Evolutionary conservation across 2,329 filamentous ascomycete genomes (phyloP).

Genomic region (Stemphylium beticola): DNA sequence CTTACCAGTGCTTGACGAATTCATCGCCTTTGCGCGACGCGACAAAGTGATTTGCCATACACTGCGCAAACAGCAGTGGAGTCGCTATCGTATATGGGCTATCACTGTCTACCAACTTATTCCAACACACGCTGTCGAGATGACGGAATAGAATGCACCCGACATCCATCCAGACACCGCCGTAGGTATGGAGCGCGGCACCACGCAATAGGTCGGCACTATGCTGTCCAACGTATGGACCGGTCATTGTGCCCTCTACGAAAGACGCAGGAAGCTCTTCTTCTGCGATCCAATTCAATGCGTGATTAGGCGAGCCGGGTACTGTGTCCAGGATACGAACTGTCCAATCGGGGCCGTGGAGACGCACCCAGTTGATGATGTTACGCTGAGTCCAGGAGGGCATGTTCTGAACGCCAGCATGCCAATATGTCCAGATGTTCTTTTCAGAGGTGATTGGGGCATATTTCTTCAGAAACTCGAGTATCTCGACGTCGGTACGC

Average conservation of each 20-base stretch:
- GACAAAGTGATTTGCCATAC: constrained; percentile 53
- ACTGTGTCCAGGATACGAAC: constrained; percentile 51
- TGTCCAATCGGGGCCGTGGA: constrained; percentile 50
- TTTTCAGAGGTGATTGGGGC: constrained; percentile 47
- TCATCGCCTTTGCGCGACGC: constrained; percentile 51
- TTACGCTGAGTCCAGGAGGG: constrained; percentile 51
- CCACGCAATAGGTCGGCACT: constrained; percentile 57
- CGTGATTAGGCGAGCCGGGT: constrained; percentile 48
- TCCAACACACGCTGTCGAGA: constrained; percentile 51
- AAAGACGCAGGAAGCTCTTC: constrained; percentile 49
- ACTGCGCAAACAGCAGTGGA: constrained; percentile 33
- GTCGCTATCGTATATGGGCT: constrained; percentile 41
- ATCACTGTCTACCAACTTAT: constrained; percentile 47
- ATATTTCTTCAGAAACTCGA: constrained; percentile 19
- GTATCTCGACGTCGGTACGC: constrained; percentile 29
- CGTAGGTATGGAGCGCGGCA: constrained; percentile 48
- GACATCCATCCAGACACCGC: constrained; percentile 53
- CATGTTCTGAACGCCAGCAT: constrained; percentile 45
- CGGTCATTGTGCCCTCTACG: constrained; percentile 53
- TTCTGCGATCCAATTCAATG: constrained; percentile 46
- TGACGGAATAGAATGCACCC: constrained; percentile 48
- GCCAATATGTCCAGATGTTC: constrained; percentile 53
- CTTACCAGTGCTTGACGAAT: constrained; percentile 54
- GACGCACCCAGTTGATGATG: constrained; percentile 51
- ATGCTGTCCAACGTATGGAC: constrained; percentile 53